Evolutionary conservation across 73 alveolate species (phyloP).

Genomic region (Symbiodinium pilosum): DNA sequence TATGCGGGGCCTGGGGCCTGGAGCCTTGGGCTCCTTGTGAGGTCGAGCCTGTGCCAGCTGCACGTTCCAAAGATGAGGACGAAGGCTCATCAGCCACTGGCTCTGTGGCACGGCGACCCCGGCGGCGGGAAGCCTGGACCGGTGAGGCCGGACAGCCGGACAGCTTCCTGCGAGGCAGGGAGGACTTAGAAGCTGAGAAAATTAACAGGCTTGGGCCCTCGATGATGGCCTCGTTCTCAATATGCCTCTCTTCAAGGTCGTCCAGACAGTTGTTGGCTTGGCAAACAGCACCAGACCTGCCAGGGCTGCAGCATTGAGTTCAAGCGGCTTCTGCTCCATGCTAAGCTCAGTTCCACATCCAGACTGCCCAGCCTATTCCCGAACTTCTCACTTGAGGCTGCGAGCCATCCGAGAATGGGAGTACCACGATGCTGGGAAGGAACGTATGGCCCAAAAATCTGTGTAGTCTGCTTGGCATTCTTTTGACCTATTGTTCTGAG

Average conservation of each 20-base stretch:
- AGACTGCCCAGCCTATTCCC: neutral
- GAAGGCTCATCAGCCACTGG: slow-evolving; percentile 2
- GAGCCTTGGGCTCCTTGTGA: no score
- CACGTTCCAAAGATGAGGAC: slow-evolving; percentile 40
- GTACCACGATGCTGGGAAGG: slow-evolving; percentile 91
- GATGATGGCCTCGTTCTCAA: slow-evolving; percentile 83
- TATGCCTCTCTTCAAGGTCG: slow-evolving; percentile 87
- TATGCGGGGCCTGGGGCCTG: no score
- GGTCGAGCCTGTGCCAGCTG: neutral
- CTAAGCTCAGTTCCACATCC: neutral
- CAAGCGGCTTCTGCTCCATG: slow-evolving; percentile 54
- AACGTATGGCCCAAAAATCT: neutral
- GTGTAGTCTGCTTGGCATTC: no score
- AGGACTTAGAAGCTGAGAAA: neutral
- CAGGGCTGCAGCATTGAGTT: slow-evolving; percentile 93
- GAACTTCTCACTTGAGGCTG: neutral
- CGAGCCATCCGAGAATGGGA: slow-evolving; percentile 93
- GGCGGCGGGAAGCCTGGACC: slow-evolving; percentile 81
- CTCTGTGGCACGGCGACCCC: neutral
- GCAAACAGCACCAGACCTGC: neutral
- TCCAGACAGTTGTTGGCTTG: neutral
- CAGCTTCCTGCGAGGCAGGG: neutral
- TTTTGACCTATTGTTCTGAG: no score
- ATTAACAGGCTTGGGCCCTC: slow-evolving; percentile 59
- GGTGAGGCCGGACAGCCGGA: slow-evolving; percentile 34